Percentiles rank a stretch among this genome's conserved stretches.
These are phyloP conservation scores for Macrotyloma uniflorum DNA, from an alignment of 306 rosid species.

Conservation along the genomic window DNA sequence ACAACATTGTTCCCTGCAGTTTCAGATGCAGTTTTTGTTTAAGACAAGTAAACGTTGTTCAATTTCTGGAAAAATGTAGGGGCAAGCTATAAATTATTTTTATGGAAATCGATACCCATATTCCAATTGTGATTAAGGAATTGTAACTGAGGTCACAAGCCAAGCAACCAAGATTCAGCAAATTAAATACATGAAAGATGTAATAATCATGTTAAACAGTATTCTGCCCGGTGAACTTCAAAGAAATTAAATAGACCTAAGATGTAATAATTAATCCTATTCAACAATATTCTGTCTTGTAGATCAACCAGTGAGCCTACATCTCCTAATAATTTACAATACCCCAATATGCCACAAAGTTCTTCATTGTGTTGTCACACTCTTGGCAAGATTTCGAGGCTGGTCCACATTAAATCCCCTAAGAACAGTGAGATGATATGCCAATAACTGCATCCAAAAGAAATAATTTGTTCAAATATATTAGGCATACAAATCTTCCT, in stretches of 20 bases:
- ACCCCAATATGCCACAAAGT: slow-evolving; percentile 17
- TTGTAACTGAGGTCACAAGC: background rate
- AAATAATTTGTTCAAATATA: slow-evolving; percentile 6
- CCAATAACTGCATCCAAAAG: slow-evolving; percentile 73
- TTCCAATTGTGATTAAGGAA: background rate
- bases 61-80: background rate
- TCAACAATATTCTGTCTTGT: background rate
- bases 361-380: slow-evolving; percentile 80
- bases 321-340: slow-evolving; percentile 36
- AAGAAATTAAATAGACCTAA: slow-evolving; percentile 5
- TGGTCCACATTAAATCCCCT: slow-evolving; percentile 96
- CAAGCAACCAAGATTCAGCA: background rate
- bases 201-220: slow-evolving; percentile 10
- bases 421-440: slow-evolving; percentile 95
- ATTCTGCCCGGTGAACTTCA: background rate
- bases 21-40: no score
- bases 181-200: slow-evolving; percentile 7
- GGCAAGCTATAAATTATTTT: background rate
- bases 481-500: background rate
- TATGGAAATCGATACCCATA: background rate
- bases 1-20: no score
- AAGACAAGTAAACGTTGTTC: no score
- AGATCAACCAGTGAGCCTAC: slow-evolving; percentile 31
- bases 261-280: background rate
- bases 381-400: slow-evolving; percentile 98